These are phyloP conservation scores for Vaccinium macrocarpon DNA, from an alignment of 148 eudicot genomes.

Conservation along the genomic window DNA sequence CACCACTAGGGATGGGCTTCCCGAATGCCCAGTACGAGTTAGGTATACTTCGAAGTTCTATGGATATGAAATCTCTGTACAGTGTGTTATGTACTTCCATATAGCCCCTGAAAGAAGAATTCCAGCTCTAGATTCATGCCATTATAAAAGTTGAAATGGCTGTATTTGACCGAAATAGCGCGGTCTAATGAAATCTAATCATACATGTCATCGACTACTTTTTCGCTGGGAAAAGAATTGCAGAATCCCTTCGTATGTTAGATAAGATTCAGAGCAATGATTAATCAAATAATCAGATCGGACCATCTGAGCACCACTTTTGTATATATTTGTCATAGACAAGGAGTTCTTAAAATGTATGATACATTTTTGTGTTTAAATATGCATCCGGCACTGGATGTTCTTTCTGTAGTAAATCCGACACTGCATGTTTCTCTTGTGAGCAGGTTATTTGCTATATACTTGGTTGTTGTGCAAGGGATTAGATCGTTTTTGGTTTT, in stretches of 20 bases:
- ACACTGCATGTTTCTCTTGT: neutral
- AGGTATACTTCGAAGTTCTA: neutral
- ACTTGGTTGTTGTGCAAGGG: neutral
- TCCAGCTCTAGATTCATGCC: neutral
- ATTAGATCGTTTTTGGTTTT: neutral
- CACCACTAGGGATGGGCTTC: neutral
- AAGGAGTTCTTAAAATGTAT: neutral
- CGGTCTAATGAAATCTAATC: neutral
- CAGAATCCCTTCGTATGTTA: neutral
- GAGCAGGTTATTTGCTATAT: neutral
- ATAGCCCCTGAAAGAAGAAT: neutral
- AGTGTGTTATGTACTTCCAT: conserved; percentile 4
- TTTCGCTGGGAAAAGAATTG: neutral
- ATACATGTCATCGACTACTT: neutral
- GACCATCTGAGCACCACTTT: neutral
- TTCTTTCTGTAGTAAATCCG: neutral
- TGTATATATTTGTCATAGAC: neutral
- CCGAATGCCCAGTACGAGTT: neutral
- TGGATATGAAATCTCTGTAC: neutral
- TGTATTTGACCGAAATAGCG: too few species aligned
- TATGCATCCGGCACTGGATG: neutral
- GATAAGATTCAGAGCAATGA: neutral
- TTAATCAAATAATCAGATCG: neutral
- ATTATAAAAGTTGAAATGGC: neutral
- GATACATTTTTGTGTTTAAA: neutral